Percentiles rank a stretch among this genome's conserved stretches.
Evolutionary conservation across 805 yeast species (phyloP).

Genomic region (Candida hispaniensis): DNA sequence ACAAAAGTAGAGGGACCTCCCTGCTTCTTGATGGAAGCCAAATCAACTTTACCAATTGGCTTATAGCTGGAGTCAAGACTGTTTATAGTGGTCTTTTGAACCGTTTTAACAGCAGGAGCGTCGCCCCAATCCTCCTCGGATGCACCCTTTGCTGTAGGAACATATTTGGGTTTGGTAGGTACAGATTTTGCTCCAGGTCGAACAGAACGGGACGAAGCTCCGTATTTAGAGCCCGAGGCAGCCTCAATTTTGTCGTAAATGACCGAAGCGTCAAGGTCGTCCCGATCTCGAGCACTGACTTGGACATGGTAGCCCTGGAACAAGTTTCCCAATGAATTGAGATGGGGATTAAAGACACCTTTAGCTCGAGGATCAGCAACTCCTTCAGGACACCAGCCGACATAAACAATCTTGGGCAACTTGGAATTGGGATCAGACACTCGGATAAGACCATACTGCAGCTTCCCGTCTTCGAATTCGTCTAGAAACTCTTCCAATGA

Average conservation of each 20-base stretch:
- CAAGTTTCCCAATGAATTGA: conserved; percentile 31
- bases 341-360: conserved; percentile 36
- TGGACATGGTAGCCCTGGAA: conserved; percentile 81
- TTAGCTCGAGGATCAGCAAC: conserved; percentile 47
- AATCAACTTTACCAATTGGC: conserved; percentile 55
- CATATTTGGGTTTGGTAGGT: conserved; percentile 29
- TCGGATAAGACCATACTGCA: conserved; percentile 83
- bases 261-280: conserved; percentile 74
- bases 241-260: conserved; percentile 66
- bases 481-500: conserved; percentile 67
- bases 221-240: conserved; percentile 94
- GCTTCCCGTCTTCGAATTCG: conserved; percentile 74
- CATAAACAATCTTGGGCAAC: conserved; percentile 67
- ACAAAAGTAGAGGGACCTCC: conserved; percentile 23
- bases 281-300: conserved; percentile 88
- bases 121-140: conserved; percentile 65
- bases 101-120: conserved; percentile 30
- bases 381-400: conserved; percentile 93
- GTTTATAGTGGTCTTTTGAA: conserved; percentile 26
- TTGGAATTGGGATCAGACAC: conserved; percentile 88
- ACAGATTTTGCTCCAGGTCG: conserved; percentile 23
- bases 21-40: conserved; percentile 42
- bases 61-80: conserved; percentile 49
- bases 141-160: conserved; percentile 28
- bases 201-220: conserved; percentile 32